A percentile compares a stretch with the other conserved stretches of the same genome.
Evolutionary conservation across 495 filamentous ascomycete species (phyloP).

Genomic region (Aspergillus nidulans): DNA sequence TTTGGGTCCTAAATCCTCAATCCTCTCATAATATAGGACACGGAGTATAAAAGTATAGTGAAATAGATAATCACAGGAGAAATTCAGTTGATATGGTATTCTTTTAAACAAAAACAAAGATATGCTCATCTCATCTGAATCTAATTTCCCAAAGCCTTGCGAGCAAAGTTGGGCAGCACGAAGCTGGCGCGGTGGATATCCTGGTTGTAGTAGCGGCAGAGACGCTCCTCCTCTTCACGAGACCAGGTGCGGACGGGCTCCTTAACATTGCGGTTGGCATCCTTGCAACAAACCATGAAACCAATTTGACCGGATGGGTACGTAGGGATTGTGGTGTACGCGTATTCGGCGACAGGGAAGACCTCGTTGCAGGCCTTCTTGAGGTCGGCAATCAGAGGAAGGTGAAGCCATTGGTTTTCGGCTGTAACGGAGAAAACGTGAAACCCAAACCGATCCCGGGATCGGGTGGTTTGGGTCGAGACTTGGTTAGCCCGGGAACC

Average conservation of each 20-base stretch:
- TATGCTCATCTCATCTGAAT: conserved; percentile 12
- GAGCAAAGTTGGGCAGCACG: conserved; percentile 86
- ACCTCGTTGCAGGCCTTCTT: conserved; percentile 96
- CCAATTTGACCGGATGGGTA: conserved; percentile 99
- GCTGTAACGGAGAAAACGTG: conserved; percentile 49
- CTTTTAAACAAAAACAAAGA: conserved; percentile 8
- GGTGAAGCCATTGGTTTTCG: conserved; percentile 99
- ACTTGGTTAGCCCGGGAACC: conserved; percentile 26
- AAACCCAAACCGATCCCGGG: conserved; percentile 33
- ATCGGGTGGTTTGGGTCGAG: conserved; percentile 32
- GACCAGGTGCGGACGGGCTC: conserved; percentile 75
- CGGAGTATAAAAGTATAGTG: background rate
- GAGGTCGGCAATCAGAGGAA: conserved; percentile 81
- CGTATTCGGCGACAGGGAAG: conserved; percentile 97
- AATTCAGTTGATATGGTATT: background rate
- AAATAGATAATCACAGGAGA: background rate
- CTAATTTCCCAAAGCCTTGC: conserved; percentile 58
- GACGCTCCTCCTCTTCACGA: conserved; percentile 82
- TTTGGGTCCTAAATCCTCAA: background rate
- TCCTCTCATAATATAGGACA: background rate
- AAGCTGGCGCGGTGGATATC: conserved; percentile 94
- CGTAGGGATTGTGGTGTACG: conserved; percentile 98
- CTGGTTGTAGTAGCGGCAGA: conserved; percentile 93
- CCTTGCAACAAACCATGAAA: conserved; percentile 99
- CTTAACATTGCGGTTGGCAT: conserved; percentile 72